Conservation (phyloP, 106 monocot species). For the Acorus calamus region DNA sequence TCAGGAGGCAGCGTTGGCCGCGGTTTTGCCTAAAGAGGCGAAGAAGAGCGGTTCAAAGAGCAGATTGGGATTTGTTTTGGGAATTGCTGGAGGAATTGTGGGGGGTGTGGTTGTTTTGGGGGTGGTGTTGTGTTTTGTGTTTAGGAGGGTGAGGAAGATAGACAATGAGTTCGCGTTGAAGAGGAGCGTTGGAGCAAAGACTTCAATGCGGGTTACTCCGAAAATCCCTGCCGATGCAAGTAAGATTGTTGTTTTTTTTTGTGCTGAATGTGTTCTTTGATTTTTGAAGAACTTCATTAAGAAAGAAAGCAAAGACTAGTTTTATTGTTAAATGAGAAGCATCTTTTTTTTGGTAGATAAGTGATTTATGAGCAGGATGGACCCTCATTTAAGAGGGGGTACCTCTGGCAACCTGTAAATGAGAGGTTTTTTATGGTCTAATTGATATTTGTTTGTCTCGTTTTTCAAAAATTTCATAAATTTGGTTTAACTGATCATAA, state of each 20-base stretch:
- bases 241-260: constrained; percentile 17
- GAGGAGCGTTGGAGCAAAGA: constrained; percentile 8
- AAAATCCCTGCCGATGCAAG: constrained; percentile 46
- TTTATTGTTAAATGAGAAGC: too few species aligned
- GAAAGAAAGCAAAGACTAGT: too few species aligned
- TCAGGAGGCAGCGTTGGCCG: constrained; percentile 52
- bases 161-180: constrained; percentile 6
- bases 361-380: too few species aligned
- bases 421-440: too few species aligned
- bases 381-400: too few species aligned
- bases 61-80: constrained; percentile 37
- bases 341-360: too few species aligned
- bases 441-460: too few species aligned
- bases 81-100: constrained; percentile 51
- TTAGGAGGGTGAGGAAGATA: constrained; percentile 23
- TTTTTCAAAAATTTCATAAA: too few species aligned
- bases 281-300: too few species aligned
- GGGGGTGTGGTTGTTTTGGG: constrained; percentile 33
- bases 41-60: constrained; percentile 26
- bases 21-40: constrained; percentile 29
- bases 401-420: too few species aligned
- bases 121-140: constrained; percentile 30
- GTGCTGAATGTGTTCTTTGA: too few species aligned
- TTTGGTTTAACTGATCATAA: too few species aligned
- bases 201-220: constrained; percentile 16